Base-by-base conservation (phyloP, 345 rosid genomes). In the Chamaenerion angustifolium region DNA sequence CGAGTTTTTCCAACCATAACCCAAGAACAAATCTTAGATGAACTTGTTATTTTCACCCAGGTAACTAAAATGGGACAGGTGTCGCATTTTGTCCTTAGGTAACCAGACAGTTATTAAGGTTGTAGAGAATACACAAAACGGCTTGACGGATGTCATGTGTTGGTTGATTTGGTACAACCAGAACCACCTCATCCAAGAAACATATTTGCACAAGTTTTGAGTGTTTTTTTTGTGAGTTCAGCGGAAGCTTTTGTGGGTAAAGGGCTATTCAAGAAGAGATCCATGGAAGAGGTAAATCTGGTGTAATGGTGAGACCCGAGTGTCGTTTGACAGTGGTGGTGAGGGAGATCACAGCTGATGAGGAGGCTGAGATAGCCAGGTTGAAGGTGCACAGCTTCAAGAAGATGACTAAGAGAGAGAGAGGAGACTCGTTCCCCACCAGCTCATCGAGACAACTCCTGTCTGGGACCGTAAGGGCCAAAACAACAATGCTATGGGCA, bases 231-330 rank as follows among this genome's bases (percentile, higher is more conserved):
- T 44, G 53, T 37, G 45, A 8, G 11, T 62, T 46, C 65, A 92
- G 96, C 95, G 11, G 96, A 92, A 73, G 96, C 95, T 35, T 92
- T 80, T 82, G 77, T 92, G 7, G 95, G 95, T 14, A 84, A 92
- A 73, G 95, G 96, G 21, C 66, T 73, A 15, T 78, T 46, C 54
- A 50, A 71, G 76, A 92, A 92, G 69, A 76, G 89, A 74, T 69
- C 62, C 95, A 92, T 70, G 66, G 71, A 0, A 89, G 70, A 70
- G 90, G 96, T 48, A 71, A 60, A 59, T 16, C 50, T 14, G 88
- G 98, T 54, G 12, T 92, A 12, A 84, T 43, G 65, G 54, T 59
- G 46, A 77, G 76, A 65, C 85, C 88, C 0, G 80, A 72, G 58
- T 80, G 89, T 56, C 89, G 95, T 6, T 67, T 92, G 49, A 87